Evolutionary conservation across 2,329 filamentous ascomycete genomes (phyloP).

Genomic region (Xylariaceae sp.): DNA sequence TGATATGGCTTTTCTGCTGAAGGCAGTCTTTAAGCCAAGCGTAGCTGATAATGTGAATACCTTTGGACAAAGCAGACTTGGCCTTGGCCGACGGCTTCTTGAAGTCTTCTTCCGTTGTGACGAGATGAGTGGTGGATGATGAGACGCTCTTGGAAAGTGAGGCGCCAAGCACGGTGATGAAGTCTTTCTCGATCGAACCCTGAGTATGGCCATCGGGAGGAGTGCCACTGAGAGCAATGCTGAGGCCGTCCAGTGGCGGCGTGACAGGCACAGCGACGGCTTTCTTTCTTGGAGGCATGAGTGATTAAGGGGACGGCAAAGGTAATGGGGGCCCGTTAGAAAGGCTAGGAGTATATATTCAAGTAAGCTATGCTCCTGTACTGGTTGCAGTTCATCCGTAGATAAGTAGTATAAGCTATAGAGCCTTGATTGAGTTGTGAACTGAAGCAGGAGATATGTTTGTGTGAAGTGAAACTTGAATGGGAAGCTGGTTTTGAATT

Average conservation of each 20-base stretch:
- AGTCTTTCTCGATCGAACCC: constrained; percentile 36
- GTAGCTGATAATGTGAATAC: constrained; percentile 50
- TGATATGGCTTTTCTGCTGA: constrained; percentile 34
- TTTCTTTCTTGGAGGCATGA: constrained; percentile 22
- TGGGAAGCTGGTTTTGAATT: constrained; percentile 2
- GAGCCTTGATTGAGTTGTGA: too few relatives aligned
- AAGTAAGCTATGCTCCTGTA: background rate
- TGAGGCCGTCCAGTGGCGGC: constrained; percentile 41
- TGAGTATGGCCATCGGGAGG: constrained; percentile 53
- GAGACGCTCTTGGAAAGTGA: constrained; percentile 42
- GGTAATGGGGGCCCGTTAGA: background rate
- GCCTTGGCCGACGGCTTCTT: constrained; percentile 47
- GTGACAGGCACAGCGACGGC: constrained; percentile 13
- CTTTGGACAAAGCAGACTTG: constrained; percentile 40
- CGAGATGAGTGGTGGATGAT: constrained; percentile 48
- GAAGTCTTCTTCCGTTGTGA: constrained; percentile 50
- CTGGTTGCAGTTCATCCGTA: too few relatives aligned
- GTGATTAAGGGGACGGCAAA: background rate
- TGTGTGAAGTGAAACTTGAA: too few relatives aligned
- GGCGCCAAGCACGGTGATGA: constrained; percentile 46
- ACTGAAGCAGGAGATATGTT: too few relatives aligned
- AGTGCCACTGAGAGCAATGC: constrained; percentile 55
- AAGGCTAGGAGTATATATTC: background rate
- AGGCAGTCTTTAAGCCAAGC: constrained; percentile 59
- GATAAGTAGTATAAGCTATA: too few relatives aligned